Evolutionary conservation across 352 stramenopile species (phyloP), one percentile per base, ranked within the genome.

Genomic region (Aphanomyces stellatus): DNA sequence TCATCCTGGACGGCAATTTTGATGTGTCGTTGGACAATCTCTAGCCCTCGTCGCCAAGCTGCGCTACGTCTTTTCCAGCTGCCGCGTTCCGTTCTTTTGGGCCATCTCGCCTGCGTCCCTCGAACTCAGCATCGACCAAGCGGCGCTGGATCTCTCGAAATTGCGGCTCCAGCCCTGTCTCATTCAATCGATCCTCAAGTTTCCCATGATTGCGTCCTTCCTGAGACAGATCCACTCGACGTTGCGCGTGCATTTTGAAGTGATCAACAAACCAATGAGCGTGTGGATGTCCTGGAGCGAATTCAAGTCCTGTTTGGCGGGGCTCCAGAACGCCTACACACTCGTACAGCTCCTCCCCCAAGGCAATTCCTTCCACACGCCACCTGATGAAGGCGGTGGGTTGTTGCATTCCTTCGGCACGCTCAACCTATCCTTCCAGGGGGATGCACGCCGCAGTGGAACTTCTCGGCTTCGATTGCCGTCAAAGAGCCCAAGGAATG

Each of bases 291-390:
- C 30, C 11, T 67, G 60, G 60, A 59, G 22, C 13, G 60, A 67
- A 28, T 67, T 67, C 28, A 56, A 67, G n/a, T 10, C 60, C 22
- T 67, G 60, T 25, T 28, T 67, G 27, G 60, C 60, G 30, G 60
- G 60, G 19, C 60, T 67, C 2, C 49, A 51, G 3, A 67, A 89
- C 35, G 76, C 70, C 1, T 92, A 90, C 56, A 82, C 82, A 0
- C 43, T 88, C 11, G 43, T 94, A 13, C 71, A 88, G 40, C 25
- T 94, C 0, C 71, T 76, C 19, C 85, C 85, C n/a, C 82, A 94
- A 59, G 83, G 82, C 8, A 72, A 88, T 37, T 40, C 74, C 3
- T 89, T 88, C 56, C 66, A 74, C 1, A 91, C 85, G 1, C 60
- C 60, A 11, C 71, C 89, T 0, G 74, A 85, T 34, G 72, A 72